Evolutionary conservation across 2,329 filamentous ascomycete genomes (phyloP).

Genomic region (Gyromitra esculenta): DNA sequence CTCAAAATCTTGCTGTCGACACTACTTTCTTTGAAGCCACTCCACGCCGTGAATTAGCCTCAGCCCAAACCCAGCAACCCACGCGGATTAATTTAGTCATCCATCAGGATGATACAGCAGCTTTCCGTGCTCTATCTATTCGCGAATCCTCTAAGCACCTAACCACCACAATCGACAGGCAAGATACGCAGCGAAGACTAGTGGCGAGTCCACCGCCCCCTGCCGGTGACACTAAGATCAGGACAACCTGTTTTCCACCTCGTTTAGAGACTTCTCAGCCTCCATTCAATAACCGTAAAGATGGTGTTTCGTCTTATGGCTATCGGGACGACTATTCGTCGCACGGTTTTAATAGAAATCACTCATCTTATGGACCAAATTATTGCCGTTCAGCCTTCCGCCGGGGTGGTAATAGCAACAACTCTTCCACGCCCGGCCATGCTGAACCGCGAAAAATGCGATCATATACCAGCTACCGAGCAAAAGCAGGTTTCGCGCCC

Average conservation of each 20-base stretch:
- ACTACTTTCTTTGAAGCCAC: not conserved
- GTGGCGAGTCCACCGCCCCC: slow-evolving; percentile 1
- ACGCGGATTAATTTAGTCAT: not conserved
- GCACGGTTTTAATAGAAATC: not conserved
- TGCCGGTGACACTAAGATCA: slow-evolving; percentile 16
- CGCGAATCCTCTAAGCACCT: not conserved
- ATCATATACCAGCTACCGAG: slow-evolving; percentile 39
- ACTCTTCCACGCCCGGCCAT: slow-evolving; percentile 29
- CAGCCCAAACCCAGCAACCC: not conserved
- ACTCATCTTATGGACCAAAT: not conserved
- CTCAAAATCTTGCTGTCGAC: not conserved
- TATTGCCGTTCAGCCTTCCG: not conserved
- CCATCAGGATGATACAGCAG: not conserved
- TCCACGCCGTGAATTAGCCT: not conserved
- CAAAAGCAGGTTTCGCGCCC: slow-evolving; percentile 37
- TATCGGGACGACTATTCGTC: not conserved
- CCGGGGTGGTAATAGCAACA: not conserved
- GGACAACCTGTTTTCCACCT: slow-evolving; percentile 16
- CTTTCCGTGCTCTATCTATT: not conserved
- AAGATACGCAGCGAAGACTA: not conserved
- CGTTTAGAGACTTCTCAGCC: slow-evolving; percentile 9
- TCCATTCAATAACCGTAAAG: not conserved
- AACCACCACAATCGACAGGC: not conserved
- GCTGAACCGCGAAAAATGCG: slow-evolving; percentile 25
- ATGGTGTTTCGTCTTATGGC: not conserved